Conservation (phyloP, 768 basidiomycete genomes). For the Goffeauzyma gilvescens region DNA sequence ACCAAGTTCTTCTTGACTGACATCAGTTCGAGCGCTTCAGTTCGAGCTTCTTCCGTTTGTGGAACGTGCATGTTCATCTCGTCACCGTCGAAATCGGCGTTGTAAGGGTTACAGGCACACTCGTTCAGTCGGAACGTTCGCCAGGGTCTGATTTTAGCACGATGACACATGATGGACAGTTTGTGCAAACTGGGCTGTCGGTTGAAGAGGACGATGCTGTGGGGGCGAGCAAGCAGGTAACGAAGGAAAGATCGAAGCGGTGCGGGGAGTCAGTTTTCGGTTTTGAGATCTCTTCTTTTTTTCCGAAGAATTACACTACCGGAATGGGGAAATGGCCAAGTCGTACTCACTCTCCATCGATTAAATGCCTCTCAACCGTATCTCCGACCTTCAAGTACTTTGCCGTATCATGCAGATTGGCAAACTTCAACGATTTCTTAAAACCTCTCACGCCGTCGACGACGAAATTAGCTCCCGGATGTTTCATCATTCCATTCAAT, state of each 20-base stretch:
- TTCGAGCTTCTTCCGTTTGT: conserved; percentile 93
- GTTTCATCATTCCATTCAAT: conserved; percentile 68
- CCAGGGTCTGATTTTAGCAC: conserved; percentile 91
- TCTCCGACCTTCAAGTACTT: conserved; percentile 71
- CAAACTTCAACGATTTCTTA: conserved; percentile 81
- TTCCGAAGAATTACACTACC: too few relatives aligned
- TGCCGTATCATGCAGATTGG: conserved; percentile 59
- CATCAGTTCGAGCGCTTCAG: conserved; percentile 94
- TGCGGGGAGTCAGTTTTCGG: too few relatives aligned
- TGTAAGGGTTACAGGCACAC: conserved; percentile 97
- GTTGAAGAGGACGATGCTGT: conserved; percentile 77
- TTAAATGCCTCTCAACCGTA: conserved; percentile 79
- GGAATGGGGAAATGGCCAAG: too few relatives aligned
- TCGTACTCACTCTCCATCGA: conserved; percentile 64
- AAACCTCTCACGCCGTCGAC: conserved; percentile 50
- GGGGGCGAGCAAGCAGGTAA: conserved; percentile 5
- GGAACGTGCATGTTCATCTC: conserved; percentile 99
- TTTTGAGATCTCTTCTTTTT: too few relatives aligned
- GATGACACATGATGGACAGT: conserved; percentile 98
- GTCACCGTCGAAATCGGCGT: conserved; percentile 98
- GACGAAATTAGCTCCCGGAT: conserved; percentile 92
- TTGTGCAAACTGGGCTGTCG: conserved; percentile 97
- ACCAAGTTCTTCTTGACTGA: conserved; percentile 90
- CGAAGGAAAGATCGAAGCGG: too few relatives aligned
- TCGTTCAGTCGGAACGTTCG: conserved; percentile 91